Conservation (phyloP, 1,284 basidiomycete species). For the Cryptococcus floricola region DNA sequence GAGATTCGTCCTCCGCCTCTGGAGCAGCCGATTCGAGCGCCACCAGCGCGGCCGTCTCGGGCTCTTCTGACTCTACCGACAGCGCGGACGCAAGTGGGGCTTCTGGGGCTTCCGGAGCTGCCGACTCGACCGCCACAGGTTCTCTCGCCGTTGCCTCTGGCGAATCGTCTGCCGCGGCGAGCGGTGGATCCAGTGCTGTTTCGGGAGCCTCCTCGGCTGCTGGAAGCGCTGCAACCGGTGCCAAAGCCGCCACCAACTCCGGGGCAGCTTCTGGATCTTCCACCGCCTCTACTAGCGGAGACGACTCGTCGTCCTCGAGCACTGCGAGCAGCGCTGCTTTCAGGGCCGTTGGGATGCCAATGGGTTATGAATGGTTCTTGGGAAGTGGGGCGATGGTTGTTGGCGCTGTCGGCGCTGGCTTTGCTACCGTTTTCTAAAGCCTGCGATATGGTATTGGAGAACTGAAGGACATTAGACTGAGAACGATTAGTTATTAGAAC, state of each 20-base stretch:
- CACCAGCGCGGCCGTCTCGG: not conserved
- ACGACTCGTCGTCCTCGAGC: not conserved
- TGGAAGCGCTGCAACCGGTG: not conserved
- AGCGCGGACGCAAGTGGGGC: not conserved
- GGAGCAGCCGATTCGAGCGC: constrained; percentile 10
- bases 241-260: not conserved
- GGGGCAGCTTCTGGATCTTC: not conserved
- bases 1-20: not conserved
- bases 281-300: not conserved
- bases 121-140: not conserved
- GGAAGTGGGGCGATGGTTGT: constrained; percentile 13
- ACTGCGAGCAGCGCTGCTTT: not conserved
- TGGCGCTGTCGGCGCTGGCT: constrained; percentile 19
- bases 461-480: not conserved
- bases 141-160: constrained; percentile 1
- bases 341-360: not conserved
- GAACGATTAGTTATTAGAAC: no score
- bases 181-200: not conserved
- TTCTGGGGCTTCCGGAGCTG: not conserved
- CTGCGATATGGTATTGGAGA: not conserved
- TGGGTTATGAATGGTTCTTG: constrained; percentile 11
- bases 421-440: constrained; percentile 15
- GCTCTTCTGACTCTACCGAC: constrained; percentile 1
- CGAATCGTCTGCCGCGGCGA: not conserved
- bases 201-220: not conserved